Evolutionary conservation across 306 rosid genomes (phyloP).

Genomic region (Boehmeria nivea): DNA sequence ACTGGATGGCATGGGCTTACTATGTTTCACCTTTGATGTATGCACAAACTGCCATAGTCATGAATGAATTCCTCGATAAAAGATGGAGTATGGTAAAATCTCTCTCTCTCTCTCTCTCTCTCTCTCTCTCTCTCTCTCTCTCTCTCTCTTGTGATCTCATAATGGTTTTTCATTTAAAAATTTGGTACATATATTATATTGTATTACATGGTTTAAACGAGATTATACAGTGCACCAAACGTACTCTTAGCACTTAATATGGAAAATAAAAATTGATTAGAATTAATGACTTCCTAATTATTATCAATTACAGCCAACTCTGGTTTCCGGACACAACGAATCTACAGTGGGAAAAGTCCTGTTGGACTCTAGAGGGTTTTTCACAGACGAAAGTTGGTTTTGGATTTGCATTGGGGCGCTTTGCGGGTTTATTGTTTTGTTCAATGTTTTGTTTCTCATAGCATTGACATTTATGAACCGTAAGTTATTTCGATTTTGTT

Average conservation of each 20-base stretch:
- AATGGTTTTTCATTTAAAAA: no score
- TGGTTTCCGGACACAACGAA: constrained; percentile 26
- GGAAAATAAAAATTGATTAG: not conserved
- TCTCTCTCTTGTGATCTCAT: no score
- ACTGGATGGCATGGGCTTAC: constrained; percentile 83
- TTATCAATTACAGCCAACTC: constrained; percentile 52
- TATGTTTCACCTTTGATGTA: constrained; percentile 80
- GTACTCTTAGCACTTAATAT: no score
- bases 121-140: no score
- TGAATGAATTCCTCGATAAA: constrained; percentile 76
- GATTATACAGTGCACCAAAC: no score
- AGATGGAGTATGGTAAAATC: constrained; percentile 71
- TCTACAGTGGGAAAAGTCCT: constrained; percentile 59
- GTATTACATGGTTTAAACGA: not conserved
- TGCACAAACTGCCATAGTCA: constrained; percentile 72
- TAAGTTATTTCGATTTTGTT: constrained; percentile 27
- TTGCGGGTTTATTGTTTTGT: constrained; percentile 52
- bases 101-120: no score
- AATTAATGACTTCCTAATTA: not conserved
- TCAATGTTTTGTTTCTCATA: constrained; percentile 41
- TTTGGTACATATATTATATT: not conserved
- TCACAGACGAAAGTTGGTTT: constrained; percentile 50
- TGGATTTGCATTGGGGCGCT: constrained; percentile 75
- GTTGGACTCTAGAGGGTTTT: constrained; percentile 52
- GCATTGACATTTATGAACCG: constrained; percentile 64